Percentiles rank a stretch among this genome's conserved stretches.
Evolutionary conservation across 495 filamentous ascomycete species (phyloP).

Genomic region (Penicillium daleae): DNA sequence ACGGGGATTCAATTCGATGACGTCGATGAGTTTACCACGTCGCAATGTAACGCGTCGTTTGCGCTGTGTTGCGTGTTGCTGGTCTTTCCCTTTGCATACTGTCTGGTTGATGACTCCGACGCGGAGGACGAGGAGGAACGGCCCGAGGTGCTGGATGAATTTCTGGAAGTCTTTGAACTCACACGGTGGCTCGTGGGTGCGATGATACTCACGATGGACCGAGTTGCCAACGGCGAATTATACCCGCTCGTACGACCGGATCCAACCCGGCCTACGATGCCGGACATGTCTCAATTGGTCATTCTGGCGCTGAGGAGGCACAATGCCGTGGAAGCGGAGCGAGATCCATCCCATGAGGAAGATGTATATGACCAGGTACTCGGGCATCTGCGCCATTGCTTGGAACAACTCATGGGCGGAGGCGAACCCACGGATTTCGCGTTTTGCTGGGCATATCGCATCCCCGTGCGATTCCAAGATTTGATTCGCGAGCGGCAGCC

Average conservation of each 20-base stretch:
- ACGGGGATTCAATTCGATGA: conserved; percentile 32
- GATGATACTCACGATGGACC: conserved; percentile 33
- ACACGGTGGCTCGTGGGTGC: conserved; percentile 44
- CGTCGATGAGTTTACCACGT: conserved; percentile 31
- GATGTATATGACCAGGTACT: conserved; percentile 37
- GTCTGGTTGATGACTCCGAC: conserved; percentile 30
- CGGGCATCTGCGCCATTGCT: conserved; percentile 31
- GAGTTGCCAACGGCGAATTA: conserved; percentile 45
- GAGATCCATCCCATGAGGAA: conserved; percentile 34
- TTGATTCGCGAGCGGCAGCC: conserved; percentile 54
- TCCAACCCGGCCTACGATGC: conserved; percentile 35
- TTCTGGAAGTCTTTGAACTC: conserved; percentile 46
- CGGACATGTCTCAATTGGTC: conserved; percentile 43
- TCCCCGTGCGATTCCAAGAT: conserved; percentile 54
- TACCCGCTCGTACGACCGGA: conserved; percentile 31
- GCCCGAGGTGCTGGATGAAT: conserved; percentile 40
- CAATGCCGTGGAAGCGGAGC: conserved; percentile 32
- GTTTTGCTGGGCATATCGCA: conserved; percentile 54
- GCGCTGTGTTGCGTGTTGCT: conserved; percentile 50
- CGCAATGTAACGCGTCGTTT: conserved; percentile 51
- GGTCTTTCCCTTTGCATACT: conserved; percentile 49
- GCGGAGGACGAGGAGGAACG: conserved; percentile 22
- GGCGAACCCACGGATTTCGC: conserved; percentile 44
- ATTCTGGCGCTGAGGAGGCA: conserved; percentile 34
- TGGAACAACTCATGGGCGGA: conserved; percentile 40